Percentiles rank a stretch among this genome's conserved stretches.
These are phyloP conservation scores for Botrytis deweyae DNA, from an alignment of 2,329 filamentous ascomycete species.

Conservation along the genomic window DNA sequence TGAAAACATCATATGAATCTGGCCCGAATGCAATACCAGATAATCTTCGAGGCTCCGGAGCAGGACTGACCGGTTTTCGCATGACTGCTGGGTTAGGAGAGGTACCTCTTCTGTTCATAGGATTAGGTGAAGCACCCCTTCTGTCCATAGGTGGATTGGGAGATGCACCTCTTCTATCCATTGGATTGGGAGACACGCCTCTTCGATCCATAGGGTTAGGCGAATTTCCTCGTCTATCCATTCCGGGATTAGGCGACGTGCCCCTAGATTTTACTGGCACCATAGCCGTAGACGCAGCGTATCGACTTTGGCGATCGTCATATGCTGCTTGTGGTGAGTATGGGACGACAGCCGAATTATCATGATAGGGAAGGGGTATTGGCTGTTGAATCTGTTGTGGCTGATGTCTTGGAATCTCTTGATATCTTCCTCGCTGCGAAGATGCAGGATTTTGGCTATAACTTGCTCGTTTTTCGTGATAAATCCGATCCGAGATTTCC, in stretches of 20 bases:
- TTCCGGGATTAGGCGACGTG: constrained; percentile 33
- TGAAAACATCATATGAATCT: constrained; percentile 72
- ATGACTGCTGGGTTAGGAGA: constrained; percentile 45
- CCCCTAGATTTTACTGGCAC: constrained; percentile 31
- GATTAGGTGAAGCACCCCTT: constrained; percentile 35
- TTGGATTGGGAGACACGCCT: constrained; percentile 34
- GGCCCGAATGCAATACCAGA: constrained; percentile 71
- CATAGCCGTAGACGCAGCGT: constrained; percentile 37
- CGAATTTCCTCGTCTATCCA: constrained; percentile 30
- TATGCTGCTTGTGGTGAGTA: constrained; percentile 33
- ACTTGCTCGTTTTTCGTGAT: constrained; percentile 55
- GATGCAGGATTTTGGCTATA: constrained; percentile 43
- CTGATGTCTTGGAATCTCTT: constrained; percentile 28
- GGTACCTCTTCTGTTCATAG: constrained; percentile 57
- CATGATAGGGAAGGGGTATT: constrained; percentile 34
- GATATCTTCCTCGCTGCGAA: constrained; percentile 44
- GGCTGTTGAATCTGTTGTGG: constrained; percentile 32
- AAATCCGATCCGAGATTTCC: constrained; percentile 58
- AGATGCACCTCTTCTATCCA: constrained; percentile 31
- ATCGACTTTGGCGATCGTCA: constrained; percentile 36
- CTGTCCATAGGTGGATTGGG: constrained; percentile 28
- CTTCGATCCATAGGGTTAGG: constrained; percentile 30
- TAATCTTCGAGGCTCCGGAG: constrained; percentile 55
- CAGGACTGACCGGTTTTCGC: constrained; percentile 74
- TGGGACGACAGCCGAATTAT: constrained; percentile 27